Percentiles rank a stretch among this genome's conserved stretches.
Conservation (phyloP, 2,329 filamentous ascomycete genomes). For the Fusarium circinatum region DNA sequence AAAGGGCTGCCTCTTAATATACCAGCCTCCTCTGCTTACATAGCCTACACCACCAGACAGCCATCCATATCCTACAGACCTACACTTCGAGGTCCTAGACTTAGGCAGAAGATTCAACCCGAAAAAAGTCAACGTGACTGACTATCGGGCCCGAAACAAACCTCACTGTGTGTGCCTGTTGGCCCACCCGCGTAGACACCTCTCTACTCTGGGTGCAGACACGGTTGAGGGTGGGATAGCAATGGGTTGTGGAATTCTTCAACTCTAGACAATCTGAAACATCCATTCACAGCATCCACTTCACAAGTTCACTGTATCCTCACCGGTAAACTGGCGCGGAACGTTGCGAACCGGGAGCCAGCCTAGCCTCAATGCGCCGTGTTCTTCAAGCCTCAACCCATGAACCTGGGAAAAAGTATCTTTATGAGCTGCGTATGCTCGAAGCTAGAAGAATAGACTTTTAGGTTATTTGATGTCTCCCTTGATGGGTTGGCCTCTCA, state of each 20-base stretch:
- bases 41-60: conserved; percentile 19
- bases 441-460: conserved; percentile 29
- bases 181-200: conserved; percentile 29
- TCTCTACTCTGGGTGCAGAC: conserved; percentile 17
- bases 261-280: conserved; percentile 27
- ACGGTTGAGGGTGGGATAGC: conserved; percentile 35
- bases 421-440: not conserved
- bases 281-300: not conserved
- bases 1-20: conserved; percentile 23
- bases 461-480: conserved; percentile 28
- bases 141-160: conserved; percentile 17
- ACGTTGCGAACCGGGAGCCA: conserved; percentile 31
- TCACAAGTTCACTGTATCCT: not conserved
- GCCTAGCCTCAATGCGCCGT: not conserved
- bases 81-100: conserved; percentile 13
- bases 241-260: conserved; percentile 20
- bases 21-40: conserved; percentile 15
- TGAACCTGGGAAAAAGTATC: conserved; percentile 12
- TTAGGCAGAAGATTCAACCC: conserved; percentile 25
- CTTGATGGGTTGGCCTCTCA: conserved; percentile 1
- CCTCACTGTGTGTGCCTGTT: conserved; percentile 30
- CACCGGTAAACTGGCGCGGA: not conserved
- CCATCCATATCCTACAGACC: not conserved
- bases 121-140: conserved; percentile 34
- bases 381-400: conserved; percentile 10